These are phyloP conservation scores for Phylloboletellus chloephorus DNA, from an alignment of 1,284 basidiomycete species.

Conservation along the genomic window DNA sequence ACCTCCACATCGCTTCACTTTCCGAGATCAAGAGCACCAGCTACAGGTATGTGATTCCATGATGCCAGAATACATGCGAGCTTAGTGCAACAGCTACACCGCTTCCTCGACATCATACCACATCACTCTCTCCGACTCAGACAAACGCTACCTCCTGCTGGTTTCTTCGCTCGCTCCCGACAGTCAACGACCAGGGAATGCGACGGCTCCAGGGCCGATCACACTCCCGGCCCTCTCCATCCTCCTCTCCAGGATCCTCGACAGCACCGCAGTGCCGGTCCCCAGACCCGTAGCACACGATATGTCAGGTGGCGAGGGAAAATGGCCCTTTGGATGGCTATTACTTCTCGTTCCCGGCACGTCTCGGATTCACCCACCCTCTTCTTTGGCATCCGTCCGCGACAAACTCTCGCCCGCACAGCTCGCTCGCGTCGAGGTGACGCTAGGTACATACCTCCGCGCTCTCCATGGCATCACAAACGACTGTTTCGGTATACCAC, in stretches of 20 bases:
- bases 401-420: conserved; percentile 40
- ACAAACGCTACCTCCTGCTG: conserved; percentile 24
- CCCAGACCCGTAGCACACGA: conserved; percentile 23
- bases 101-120: conserved; percentile 19
- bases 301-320: conserved; percentile 11
- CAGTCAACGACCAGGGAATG: not conserved
- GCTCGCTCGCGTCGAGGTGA: conserved; percentile 46
- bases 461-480: conserved; percentile 63
- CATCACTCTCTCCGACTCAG: conserved; percentile 14
- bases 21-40: conserved; percentile 18
- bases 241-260: conserved; percentile 23
- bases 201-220: conserved; percentile 7
- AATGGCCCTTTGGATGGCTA: conserved; percentile 23
- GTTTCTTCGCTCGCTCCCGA: conserved; percentile 8
- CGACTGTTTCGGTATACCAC: conserved; percentile 64
- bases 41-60: conserved; percentile 30
- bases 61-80: no score
- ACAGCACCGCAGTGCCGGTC: conserved; percentile 24
- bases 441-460: conserved; percentile 52
- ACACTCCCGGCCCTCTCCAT: conserved; percentile 20
- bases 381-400: conserved; percentile 34
- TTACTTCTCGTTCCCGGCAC: conserved; percentile 17
- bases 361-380: not conserved
- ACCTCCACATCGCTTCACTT: conserved; percentile 18
- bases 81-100: conserved; percentile 16